Conservation (phyloP, 495 filamentous ascomycete species). For the Penicillium lagena region DNA sequence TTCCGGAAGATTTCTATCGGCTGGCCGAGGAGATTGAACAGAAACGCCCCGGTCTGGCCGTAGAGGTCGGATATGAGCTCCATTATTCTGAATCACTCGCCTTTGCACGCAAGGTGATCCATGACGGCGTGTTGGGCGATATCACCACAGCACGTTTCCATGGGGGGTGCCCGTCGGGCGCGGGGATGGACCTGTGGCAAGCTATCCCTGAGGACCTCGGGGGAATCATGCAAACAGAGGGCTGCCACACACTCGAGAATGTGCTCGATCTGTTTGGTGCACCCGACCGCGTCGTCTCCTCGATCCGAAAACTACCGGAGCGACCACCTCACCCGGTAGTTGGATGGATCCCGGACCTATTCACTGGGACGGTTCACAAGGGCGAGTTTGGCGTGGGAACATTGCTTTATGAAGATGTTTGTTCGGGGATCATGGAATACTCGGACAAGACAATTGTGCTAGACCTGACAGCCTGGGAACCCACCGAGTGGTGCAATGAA, state of each 20-base stretch:
- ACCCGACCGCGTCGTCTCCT: constrained; percentile 5
- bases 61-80: constrained; percentile 8
- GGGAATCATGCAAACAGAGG: constrained; percentile 6
- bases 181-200: constrained; percentile 11
- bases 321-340: no score
- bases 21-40: no score
- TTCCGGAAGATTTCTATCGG: no score
- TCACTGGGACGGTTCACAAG: no score
- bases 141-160: constrained; percentile 11
- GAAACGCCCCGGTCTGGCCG: no score
- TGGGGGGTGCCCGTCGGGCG: constrained; percentile 10
- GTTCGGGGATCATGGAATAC: constrained; percentile 10
- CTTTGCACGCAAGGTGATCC: constrained; percentile 8
- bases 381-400: constrained; percentile 2
- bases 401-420: constrained; percentile 9
- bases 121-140: constrained; percentile 3
- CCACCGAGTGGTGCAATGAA: constrained; percentile 13
- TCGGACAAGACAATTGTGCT: constrained; percentile 2
- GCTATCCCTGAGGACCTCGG: constrained; percentile 2
- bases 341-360: no score
- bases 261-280: constrained; percentile 7
- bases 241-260: constrained; percentile 7
- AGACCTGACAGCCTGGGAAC: constrained; percentile 9
- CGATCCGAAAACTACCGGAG: constrained; percentile 10
- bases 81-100: constrained; percentile 7